These are phyloP conservation scores for Magnusiomyces fungicola DNA, from an alignment of 1,139 yeast species.

Conservation along the genomic window DNA sequence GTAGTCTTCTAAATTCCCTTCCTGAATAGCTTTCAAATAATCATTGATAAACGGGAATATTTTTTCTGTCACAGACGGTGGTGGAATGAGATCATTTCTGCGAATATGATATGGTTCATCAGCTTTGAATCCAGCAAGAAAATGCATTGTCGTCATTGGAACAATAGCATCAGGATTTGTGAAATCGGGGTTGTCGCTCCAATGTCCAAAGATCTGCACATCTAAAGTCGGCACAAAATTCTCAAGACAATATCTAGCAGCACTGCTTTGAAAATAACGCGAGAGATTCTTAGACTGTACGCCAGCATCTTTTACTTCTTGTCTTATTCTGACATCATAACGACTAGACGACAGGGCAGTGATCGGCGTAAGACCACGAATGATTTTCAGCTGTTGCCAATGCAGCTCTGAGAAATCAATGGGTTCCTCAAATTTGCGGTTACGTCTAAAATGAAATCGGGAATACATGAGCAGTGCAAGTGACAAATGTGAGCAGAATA, in stretches of 20 bases:
- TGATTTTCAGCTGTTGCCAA: not conserved
- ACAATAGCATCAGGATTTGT: not conserved
- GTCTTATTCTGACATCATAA: not conserved
- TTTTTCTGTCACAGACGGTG: not conserved
- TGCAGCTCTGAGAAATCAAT: not conserved
- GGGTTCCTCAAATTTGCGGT: constrained; percentile 1
- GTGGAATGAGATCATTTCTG: not conserved
- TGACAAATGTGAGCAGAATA: not conserved
- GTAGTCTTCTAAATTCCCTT: not conserved
- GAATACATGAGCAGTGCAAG: not conserved
- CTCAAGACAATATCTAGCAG: not conserved
- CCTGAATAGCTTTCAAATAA: not conserved
- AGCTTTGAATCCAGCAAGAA: not conserved
- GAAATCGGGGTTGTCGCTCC: not conserved
- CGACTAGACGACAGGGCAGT: not conserved
- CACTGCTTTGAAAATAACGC: not conserved
- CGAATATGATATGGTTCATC: not conserved
- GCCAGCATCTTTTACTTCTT: not conserved
- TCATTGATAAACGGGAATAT: not conserved
- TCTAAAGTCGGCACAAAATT: not conserved
- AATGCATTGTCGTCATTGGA: not conserved
- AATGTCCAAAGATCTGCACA: not conserved
- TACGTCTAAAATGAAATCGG: not conserved
- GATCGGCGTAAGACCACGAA: not conserved
- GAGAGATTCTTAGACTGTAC: not conserved